A percentile compares a stretch with the other conserved stretches of the same genome.
Evolutionary conservation across 805 yeast genomes (phyloP).

Genomic region (Kuraishia hungarica): DNA sequence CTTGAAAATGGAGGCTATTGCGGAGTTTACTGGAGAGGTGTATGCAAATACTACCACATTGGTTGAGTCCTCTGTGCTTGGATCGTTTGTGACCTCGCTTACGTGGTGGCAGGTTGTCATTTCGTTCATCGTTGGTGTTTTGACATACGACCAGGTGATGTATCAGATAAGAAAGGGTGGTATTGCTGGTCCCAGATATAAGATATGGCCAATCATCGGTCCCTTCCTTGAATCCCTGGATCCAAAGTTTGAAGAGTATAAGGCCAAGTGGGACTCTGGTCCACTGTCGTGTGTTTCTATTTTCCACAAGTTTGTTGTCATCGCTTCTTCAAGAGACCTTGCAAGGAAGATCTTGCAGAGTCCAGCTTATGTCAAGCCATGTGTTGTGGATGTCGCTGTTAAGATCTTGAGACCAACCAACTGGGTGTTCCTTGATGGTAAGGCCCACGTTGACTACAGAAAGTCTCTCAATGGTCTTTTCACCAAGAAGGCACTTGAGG

Average conservation of each 20-base stretch:
- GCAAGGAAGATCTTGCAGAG: constrained; percentile 82
- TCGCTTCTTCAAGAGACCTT: constrained; percentile 81
- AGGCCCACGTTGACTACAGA: constrained; percentile 90
- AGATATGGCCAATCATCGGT: constrained; percentile 92
- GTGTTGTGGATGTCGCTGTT: constrained; percentile 95
- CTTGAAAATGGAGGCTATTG: neutral
- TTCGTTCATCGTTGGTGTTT: constrained; percentile 35
- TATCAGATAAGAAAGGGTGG: constrained; percentile 77
- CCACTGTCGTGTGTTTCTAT: constrained; percentile 94
- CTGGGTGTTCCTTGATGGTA: constrained; percentile 98
- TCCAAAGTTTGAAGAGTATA: constrained; percentile 91
- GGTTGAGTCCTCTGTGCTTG: neutral
- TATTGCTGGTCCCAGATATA: constrained; percentile 84
- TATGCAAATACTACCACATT: neutral
- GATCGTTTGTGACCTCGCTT: constrained; percentile 21
- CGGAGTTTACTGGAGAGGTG: neutral
- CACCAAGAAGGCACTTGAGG: constrained; percentile 73
- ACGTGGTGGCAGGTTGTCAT: constrained; percentile 48
- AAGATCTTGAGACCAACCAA: constrained; percentile 91
- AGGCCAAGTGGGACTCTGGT: constrained; percentile 91
- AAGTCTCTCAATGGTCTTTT: constrained; percentile 84
- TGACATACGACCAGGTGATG: constrained; percentile 67
- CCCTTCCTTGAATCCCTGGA: constrained; percentile 91
- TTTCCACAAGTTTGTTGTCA: constrained; percentile 95
- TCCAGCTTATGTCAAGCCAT: constrained; percentile 87